These are phyloP conservation scores for Abelmoschus esculentus DNA, from an alignment of 345 rosid species.

Conservation along the genomic window DNA sequence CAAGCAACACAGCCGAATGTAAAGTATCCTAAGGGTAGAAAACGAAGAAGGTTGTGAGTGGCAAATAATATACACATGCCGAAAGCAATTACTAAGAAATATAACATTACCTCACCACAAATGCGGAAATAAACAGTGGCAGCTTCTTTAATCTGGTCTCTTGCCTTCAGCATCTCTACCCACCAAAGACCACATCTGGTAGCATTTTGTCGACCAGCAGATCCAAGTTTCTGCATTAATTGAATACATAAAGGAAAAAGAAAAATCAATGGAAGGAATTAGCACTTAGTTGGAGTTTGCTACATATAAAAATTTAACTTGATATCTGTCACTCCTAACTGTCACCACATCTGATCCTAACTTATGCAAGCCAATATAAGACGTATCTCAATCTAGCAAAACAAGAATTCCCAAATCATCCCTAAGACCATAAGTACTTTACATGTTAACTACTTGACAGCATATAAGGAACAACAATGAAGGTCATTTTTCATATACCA, in stretches of 20 bases:
- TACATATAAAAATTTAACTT: not conserved
- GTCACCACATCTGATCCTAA: not conserved
- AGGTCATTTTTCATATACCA: not conserved
- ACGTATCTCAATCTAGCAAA: not conserved
- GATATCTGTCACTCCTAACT: not conserved
- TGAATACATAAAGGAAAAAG: not conserved
- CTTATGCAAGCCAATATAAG: not conserved
- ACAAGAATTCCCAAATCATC: not conserved
- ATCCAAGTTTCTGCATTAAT: constrained; percentile 59
- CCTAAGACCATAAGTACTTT: not conserved
- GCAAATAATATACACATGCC: constrained; percentile 9
- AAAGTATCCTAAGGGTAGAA: constrained; percentile 57
- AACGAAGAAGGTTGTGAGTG: constrained; percentile 11
- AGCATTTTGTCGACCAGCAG: constrained; percentile 72
- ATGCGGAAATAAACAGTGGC: constrained; percentile 90
- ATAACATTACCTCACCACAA: constrained; percentile 75
- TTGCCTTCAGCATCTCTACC: constrained; percentile 86
- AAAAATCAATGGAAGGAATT: not conserved
- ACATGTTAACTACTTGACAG: not conserved
- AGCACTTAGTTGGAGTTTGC: not conserved
- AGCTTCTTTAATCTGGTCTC: constrained; percentile 85
- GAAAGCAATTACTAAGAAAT: constrained; percentile 2
- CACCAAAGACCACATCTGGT: constrained; percentile 98
- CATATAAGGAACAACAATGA: not conserved
- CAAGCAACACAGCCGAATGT: constrained; percentile 97